These are phyloP conservation scores for Fagus crenata DNA, from an alignment of 306 rosid species.

Conservation along the genomic window DNA sequence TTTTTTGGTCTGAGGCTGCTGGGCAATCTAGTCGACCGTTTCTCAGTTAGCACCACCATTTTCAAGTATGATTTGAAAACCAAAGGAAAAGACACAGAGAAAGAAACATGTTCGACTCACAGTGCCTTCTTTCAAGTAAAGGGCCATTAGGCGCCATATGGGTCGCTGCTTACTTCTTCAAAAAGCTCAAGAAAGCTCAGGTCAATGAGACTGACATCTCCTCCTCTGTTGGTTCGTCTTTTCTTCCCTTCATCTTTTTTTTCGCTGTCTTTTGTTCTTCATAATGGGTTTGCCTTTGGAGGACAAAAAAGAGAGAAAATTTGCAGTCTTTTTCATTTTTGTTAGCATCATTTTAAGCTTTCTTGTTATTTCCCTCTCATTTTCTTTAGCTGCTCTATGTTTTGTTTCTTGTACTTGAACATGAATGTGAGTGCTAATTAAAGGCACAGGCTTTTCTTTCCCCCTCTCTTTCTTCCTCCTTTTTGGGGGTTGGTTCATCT, in stretches of 20 bases:
- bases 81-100: background rate
- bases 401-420: background rate
- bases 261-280: background rate
- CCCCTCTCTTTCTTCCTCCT: background rate
- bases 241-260: conserved; percentile 1
- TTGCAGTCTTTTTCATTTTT: background rate
- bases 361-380: background rate
- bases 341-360: background rate
- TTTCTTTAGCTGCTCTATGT: background rate
- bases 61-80: background rate
- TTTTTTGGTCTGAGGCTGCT: background rate
- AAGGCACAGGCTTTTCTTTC: background rate
- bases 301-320: background rate
- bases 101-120: conserved; percentile 42
- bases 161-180: conserved; percentile 72
- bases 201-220: conserved; percentile 57
- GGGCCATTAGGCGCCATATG: conserved; percentile 55
- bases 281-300: background rate
- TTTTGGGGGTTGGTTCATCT: conserved; percentile 2
- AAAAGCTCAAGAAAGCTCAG: conserved; percentile 70
- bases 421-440: background rate
- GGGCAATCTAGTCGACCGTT: conserved; percentile 37
- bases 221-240: conserved; percentile 61
- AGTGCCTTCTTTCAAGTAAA: conserved; percentile 39
- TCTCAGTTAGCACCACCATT: background rate